Base-by-base conservation (phyloP, 345 rosid species). In the Lepidium aucheri region DNA sequence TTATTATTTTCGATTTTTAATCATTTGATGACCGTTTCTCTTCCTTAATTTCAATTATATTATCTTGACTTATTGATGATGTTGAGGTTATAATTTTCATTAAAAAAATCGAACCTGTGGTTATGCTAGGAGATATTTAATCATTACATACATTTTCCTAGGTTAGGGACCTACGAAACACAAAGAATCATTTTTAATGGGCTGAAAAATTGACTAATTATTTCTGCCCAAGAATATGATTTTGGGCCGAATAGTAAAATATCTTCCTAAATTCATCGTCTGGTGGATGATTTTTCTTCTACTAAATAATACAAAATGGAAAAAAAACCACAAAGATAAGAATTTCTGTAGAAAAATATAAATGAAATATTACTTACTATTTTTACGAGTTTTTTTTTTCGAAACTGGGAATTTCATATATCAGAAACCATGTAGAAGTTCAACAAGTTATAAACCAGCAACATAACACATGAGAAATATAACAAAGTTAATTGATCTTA, bases 181-280 rank as follows among this genome's bases (percentile, higher is more conserved):
- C 6, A 44, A 17, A 16, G 30, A 16, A 34, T 13, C 41, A 16
- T 20, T 49, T 63, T 39, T 0, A 4, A 39, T 33, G 60, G 67
- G 51, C 67, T 7, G 14, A 12, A 7, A 0, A 32, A 14, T 20
- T 14, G 45, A 20, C 32, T 14, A 7, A 49, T 4, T 26, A 30
- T 2, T 0, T 20, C 17, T 53, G 67, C 67, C 67, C 53, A 68
- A 20, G 10, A 18, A 18, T 4, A 4, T 41, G 2, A 11, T 2
- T 20, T 20, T 69, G 60, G 66, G 67, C 67, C 45, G 3, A 32
- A 10, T 44, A 43, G 14, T 65, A 46, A 36, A 64, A 65, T 7
- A 11, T 11, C 40, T 39, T 9, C 18, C 1, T 4, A 58, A 32
- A n/a, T n/a, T n/a, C n/a, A n/a, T n/a, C n/a, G n/a, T n/a, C n/a